A percentile compares a stretch with the other conserved stretches of the same genome.
Conservation (phyloP, 208 protist genomes). For the Trypanosoma scelopori region DNA sequence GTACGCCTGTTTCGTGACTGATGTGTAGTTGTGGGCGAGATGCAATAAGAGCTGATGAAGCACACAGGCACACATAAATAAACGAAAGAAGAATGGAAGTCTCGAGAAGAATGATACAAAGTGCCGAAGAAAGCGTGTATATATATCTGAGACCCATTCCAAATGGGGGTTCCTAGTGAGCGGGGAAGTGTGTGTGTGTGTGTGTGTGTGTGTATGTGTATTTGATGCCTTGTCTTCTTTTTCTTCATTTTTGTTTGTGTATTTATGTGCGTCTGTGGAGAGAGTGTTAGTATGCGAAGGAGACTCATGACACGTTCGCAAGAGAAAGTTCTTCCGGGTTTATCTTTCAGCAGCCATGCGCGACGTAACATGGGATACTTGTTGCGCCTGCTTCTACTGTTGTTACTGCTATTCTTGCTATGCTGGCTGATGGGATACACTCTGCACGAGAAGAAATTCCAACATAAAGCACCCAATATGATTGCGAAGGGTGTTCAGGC, state of each 20-base stretch:
- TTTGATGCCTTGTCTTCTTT: constrained; percentile 1
- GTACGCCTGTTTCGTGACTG: not conserved
- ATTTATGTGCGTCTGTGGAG: too few species aligned
- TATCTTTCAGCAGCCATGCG: not conserved
- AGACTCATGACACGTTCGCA: too few species aligned
- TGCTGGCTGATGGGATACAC: not conserved
- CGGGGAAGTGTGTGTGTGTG: not conserved
- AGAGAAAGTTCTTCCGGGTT: too few species aligned
- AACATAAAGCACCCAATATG: not conserved
- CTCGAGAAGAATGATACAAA: too few species aligned
- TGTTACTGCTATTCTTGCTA: not conserved
- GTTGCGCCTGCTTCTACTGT: not conserved
- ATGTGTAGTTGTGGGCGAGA: not conserved
- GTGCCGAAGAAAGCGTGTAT: too few species aligned
- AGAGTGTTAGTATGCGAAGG: too few species aligned
- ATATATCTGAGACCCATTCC: too few species aligned
- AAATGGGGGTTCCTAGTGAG: constrained; percentile 1
- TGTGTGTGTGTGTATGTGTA: not conserved
- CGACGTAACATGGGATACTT: not conserved
- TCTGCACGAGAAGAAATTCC: not conserved
- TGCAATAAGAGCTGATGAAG: too few species aligned
- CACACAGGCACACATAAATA: too few species aligned
- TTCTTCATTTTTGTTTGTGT: constrained; percentile 8
- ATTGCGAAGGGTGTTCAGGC: not conserved
- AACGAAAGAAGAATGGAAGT: too few species aligned